Conservation (phyloP, 2,329 filamentous ascomycete species). For the Colletotrichum musicola region DNA sequence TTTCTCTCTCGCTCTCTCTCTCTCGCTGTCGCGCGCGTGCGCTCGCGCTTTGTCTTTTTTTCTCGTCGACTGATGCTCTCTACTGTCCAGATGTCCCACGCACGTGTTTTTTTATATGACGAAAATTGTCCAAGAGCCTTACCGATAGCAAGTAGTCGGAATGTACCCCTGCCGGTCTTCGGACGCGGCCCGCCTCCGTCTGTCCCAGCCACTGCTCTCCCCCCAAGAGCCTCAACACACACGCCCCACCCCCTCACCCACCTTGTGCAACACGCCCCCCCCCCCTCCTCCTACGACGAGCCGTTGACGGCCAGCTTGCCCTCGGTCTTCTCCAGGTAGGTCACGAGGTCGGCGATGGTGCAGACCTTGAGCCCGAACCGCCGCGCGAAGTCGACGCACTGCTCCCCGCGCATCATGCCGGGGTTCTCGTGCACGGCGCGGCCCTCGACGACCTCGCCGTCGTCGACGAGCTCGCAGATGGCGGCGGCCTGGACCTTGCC, state of each 20-base stretch:
- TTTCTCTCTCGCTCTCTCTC: not conserved
- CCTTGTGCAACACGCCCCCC: too few species aligned
- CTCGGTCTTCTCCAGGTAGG: constrained; percentile 82
- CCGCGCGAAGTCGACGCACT: constrained; percentile 87
- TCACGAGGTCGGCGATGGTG: constrained; percentile 92
- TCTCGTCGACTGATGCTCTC: constrained; percentile 6
- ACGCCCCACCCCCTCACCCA: too few species aligned
- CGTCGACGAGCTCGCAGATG: constrained; percentile 93
- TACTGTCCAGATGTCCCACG: constrained; percentile 5
- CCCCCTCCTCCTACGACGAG: constrained; percentile 34
- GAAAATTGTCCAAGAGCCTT: constrained; percentile 9
- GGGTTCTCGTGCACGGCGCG: constrained; percentile 73
- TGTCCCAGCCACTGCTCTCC: not conserved
- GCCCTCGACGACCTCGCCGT: constrained; percentile 79
- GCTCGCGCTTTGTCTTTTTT: not conserved
- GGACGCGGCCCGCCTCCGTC: not conserved
- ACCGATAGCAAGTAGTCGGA: not conserved
- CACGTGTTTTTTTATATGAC: constrained; percentile 8
- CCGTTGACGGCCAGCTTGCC: constrained; percentile 67
- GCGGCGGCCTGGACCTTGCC: constrained; percentile 83
- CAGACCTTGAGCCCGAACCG: constrained; percentile 92
- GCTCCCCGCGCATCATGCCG: constrained; percentile 94
- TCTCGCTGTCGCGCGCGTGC: not conserved
- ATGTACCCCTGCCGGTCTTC: constrained; percentile 1
- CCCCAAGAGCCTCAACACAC: not conserved